Evolutionary conservation across 2,329 filamentous ascomycete genomes (phyloP).

Genomic region (Talaromyces piceae): DNA sequence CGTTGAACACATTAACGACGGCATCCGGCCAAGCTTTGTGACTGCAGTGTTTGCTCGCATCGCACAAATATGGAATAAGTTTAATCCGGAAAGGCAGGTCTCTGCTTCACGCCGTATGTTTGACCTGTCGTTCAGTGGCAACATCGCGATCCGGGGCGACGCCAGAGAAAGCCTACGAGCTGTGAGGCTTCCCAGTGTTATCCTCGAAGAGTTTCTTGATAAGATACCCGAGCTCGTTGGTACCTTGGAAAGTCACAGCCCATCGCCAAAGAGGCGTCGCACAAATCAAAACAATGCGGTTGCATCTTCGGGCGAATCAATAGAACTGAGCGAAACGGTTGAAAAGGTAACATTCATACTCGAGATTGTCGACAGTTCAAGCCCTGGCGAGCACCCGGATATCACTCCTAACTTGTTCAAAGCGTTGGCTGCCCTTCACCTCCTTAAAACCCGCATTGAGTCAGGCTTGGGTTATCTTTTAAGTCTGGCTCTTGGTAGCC

Average conservation of each 20-base stretch:
- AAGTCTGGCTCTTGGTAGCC: conserved; percentile 70
- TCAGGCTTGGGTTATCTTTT: conserved; percentile 89
- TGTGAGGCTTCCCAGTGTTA: conserved; percentile 64
- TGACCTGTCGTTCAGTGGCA: conserved; percentile 31
- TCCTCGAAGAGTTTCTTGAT: conserved; percentile 65
- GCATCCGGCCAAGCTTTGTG: conserved; percentile 50
- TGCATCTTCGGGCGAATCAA: conserved; percentile 53
- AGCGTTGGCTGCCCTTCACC: conserved; percentile 77
- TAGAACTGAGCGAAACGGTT: conserved; percentile 60
- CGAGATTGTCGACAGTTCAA: conserved; percentile 76
- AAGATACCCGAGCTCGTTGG: conserved; percentile 62
- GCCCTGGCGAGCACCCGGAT: conserved; percentile 64
- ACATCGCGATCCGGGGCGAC: conserved; percentile 24
- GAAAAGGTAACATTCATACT: conserved; percentile 77
- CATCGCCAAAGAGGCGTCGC: conserved; percentile 70
- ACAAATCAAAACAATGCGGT: conserved; percentile 66
- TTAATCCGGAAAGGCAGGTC: conserved; percentile 31
- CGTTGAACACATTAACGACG: conserved; percentile 37
- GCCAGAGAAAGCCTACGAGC: conserved; percentile 61
- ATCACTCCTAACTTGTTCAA: conserved; percentile 75
- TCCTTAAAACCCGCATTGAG: conserved; percentile 70
- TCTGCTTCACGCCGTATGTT: conserved; percentile 32
- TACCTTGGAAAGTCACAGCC: conserved; percentile 63
- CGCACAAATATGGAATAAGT: conserved; percentile 59
- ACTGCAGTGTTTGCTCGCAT: conserved; percentile 62